Percentiles rank a stretch among this genome's conserved stretches.
Evolutionary conservation across 1,284 basidiomycete species (phyloP).

Genomic region (Leccinum subrobustum): DNA sequence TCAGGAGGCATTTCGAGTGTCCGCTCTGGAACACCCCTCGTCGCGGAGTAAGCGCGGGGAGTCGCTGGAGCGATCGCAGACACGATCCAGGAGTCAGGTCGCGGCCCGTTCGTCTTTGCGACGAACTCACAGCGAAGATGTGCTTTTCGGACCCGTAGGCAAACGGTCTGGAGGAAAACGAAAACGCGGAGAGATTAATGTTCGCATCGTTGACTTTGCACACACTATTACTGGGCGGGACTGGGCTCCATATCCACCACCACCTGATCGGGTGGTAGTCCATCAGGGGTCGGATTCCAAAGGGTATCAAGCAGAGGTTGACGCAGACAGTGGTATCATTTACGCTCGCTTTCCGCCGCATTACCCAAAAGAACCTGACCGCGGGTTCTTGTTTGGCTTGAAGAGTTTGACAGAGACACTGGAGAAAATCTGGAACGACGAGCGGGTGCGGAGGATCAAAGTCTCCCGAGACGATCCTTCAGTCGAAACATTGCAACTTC

Average conservation of each 20-base stretch:
- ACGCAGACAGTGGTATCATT: conserved; percentile 75
- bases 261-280: conserved; percentile 36
- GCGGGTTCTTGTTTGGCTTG: conserved; percentile 92
- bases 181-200: conserved; percentile 89
- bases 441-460: conserved; percentile 70
- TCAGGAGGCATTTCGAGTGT: conserved; percentile 71
- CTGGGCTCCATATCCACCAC: conserved; percentile 68
- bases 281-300: conserved; percentile 59
- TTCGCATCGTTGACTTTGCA: conserved; percentile 98
- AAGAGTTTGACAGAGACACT: conserved; percentile 76
- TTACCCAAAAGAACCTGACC: conserved; percentile 85
- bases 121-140: conserved; percentile 74
- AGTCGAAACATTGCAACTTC: conserved; percentile 48
- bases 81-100: conserved; percentile 38
- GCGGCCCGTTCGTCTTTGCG: conserved; percentile 50
- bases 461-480: conserved; percentile 57
- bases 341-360: conserved; percentile 92
- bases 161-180: conserved; percentile 59
- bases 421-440: conserved; percentile 82
- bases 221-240: conserved; percentile 97
- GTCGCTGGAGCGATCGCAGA: conserved; percentile 60
- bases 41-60: conserved; percentile 75
- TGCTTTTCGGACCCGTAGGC: conserved; percentile 61
- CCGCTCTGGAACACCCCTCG: conserved; percentile 63
- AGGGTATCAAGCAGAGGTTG: conserved; percentile 80